phyloP scores from a whole-genome alignment of 352 stramenopile genomes.

The Globisporangium solare region DNA sequence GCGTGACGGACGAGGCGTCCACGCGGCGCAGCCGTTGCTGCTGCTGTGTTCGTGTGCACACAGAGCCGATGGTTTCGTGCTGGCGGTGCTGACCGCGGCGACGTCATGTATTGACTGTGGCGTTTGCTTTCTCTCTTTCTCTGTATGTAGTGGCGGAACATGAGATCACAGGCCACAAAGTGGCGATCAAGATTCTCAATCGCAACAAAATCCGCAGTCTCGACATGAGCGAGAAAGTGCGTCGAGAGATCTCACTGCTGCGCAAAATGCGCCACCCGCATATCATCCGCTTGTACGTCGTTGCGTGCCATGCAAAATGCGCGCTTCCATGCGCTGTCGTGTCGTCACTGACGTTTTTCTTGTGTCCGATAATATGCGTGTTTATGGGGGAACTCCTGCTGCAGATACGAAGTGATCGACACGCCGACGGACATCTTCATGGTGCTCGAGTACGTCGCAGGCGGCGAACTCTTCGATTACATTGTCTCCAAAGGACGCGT shows the following conservation, averaged over 20 bases:
- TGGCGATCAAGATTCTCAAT: constrained; percentile 99
- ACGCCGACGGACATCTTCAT: constrained; percentile 98
- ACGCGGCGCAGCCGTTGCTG: constrained; percentile 2
- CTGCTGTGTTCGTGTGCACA: constrained; percentile 6
- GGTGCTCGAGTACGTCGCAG: constrained; percentile 92
- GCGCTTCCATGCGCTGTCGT: neutral
- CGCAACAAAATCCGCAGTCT: constrained; percentile 98
- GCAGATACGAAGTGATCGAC: constrained; percentile 97
- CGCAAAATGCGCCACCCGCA: constrained; percentile 98
- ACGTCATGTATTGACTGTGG: neutral
- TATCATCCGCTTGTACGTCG: constrained; percentile 97
- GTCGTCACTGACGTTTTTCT: neutral
- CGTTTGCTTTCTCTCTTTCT: neutral
- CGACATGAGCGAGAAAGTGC: constrained; percentile 99
- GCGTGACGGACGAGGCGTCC: neutral
- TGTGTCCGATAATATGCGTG: neutral
- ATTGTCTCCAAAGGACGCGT: constrained; percentile 97
- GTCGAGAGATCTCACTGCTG: constrained; percentile 99
- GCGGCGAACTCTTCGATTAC: constrained; percentile 97
- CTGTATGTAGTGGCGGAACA: constrained; percentile 91
- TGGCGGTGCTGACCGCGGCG: neutral
- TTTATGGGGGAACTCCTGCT: too few relatives aligned
- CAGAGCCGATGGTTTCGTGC: neutral
- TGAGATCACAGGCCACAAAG: constrained; percentile 97
- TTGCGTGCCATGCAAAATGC: neutral